Evolutionary conservation across 2,329 filamentous ascomycete species (phyloP).

Genomic region (Didymosphaeria variabile): DNA sequence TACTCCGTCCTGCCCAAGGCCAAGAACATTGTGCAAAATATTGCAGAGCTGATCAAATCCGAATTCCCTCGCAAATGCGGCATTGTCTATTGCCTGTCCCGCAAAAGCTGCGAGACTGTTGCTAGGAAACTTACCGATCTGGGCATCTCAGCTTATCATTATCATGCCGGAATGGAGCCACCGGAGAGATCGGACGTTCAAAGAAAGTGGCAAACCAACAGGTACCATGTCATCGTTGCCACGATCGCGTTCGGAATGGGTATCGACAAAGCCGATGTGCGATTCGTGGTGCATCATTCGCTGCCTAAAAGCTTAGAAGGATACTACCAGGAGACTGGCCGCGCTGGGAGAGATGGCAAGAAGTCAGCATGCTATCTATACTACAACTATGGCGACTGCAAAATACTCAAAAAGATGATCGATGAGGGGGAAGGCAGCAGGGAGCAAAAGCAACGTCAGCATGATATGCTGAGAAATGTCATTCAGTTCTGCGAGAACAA

Average conservation of each 20-base stretch:
- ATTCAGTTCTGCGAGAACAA: slow-evolving; percentile 89
- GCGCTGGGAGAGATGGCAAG: slow-evolving; percentile 90
- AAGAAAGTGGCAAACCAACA: slow-evolving; percentile 80
- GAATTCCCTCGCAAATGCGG: slow-evolving; percentile 78
- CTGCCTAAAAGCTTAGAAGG: slow-evolving; percentile 96
- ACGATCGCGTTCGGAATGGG: slow-evolving; percentile 99
- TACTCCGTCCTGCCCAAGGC: slow-evolving; percentile 84
- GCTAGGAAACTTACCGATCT: slow-evolving; percentile 73
- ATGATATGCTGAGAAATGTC: slow-evolving; percentile 84
- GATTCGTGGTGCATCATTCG: slow-evolving; percentile 93
- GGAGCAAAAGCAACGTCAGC: slow-evolving; percentile 85
- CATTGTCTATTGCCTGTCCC: slow-evolving; percentile 92
- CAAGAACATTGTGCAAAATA: slow-evolving; percentile 64
- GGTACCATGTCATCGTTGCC: slow-evolving; percentile 88
- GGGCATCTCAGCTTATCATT: slow-evolving; percentile 79
- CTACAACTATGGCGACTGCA: slow-evolving; percentile 82
- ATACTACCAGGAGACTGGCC: slow-evolving; percentile 97
- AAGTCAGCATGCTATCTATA: slow-evolving; percentile 89
- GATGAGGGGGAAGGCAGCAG: slow-evolving; percentile 76
- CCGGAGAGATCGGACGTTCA: slow-evolving; percentile 77
- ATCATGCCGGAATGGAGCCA: slow-evolving; percentile 81
- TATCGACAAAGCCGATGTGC: slow-evolving; percentile 97
- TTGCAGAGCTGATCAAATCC: slow-evolving; percentile 72
- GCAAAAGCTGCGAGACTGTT: slow-evolving; percentile 82
- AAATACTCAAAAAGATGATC: slow-evolving; percentile 80